Conservation (phyloP, 495 filamentous ascomycete genomes). For the Penicillium malachiteum region DNA sequence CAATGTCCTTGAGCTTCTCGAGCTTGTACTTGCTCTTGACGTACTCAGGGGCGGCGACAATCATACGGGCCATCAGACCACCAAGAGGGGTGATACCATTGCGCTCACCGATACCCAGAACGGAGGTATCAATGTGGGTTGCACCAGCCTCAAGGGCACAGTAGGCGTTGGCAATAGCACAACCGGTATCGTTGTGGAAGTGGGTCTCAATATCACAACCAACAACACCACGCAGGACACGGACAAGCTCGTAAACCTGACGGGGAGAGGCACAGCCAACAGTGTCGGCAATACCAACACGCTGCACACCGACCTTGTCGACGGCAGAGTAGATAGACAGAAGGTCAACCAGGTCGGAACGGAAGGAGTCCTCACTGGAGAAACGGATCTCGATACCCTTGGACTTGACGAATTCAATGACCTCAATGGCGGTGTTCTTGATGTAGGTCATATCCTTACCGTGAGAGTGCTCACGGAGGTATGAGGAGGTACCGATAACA, state of each 20-base stretch:
- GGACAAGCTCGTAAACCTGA: slow-evolving; percentile 86
- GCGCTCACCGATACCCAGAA: slow-evolving; percentile 54
- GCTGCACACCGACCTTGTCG: slow-evolving; percentile 77
- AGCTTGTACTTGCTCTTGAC: slow-evolving; percentile 53
- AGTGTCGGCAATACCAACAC: slow-evolving; percentile 83
- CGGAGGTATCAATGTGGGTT: slow-evolving; percentile 53
- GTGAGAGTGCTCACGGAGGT: slow-evolving; percentile 88
- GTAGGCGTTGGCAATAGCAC: slow-evolving; percentile 54
- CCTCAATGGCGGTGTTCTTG: slow-evolving; percentile 86
- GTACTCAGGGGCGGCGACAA: slow-evolving; percentile 50
- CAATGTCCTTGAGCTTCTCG: slow-evolving; percentile 54
- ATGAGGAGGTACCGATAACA: slow-evolving; percentile 90
- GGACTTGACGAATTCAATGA: slow-evolving; percentile 91
- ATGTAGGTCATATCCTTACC: slow-evolving; percentile 95
- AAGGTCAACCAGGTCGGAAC: slow-evolving; percentile 76
- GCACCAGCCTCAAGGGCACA: slow-evolving; percentile 54
- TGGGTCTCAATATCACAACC: slow-evolving; percentile 54
- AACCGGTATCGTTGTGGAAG: slow-evolving; percentile 57
- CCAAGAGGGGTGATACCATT: slow-evolving; percentile 54
- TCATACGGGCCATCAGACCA: slow-evolving; percentile 56
- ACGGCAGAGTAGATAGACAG: slow-evolving; percentile 75
- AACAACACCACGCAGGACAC: slow-evolving; percentile 52
- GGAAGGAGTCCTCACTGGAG: slow-evolving; percentile 81
- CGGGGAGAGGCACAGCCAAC: slow-evolving; percentile 76
- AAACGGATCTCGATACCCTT: slow-evolving; percentile 81